Base-by-base conservation (phyloP, 148 eudicot genomes). In the Mesembryanthemum crystallinum region DNA sequence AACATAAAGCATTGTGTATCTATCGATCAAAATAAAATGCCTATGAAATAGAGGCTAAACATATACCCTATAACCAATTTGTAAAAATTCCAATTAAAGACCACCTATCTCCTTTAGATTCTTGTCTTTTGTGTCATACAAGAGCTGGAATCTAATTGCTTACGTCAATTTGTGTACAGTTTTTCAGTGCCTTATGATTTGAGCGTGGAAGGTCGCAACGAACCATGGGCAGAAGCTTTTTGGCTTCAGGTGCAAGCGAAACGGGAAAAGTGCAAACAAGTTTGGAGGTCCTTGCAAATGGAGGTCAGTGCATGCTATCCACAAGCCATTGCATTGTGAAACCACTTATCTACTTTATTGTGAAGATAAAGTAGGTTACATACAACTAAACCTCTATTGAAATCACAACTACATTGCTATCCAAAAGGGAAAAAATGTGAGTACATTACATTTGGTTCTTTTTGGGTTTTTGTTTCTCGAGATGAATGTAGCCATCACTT, bases 181-280 rank as follows among this genome's bases (percentile, higher is more conserved):
- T 94, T 90, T 79, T 83, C 97, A n/a, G 98, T 92, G 74, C 98
- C 98, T 45, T 90, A 71, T 69, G 96, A 92, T 8, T 76, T 94
- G 87, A 94, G 97, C 87, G 65, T 81, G 81, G 91, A 86, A 51
- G 96, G 96, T 57, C 67, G 81, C 42, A 72, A 83, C 20, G 97
- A 94, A 82, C 82, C 91, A 66, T 94, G 98, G 98, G 96, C 96
- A 24, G 74, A 85, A 81, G 83, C 81, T 10, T 94, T 90, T 80
- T 74, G 86, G 85, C 75, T 71, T 57, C 77, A 72, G 30, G 77
- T 92, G 78, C 82, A 77, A 77, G 86, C 80, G 23, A 89, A 78
- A 76, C 81, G 83, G 84, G 93, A 84, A 75, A 82, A 82, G 29
- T 87, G 95, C 80, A 92, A 86, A 76, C 83, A 87, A 35, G 86